Base-by-base conservation (phyloP, 805 yeast species). In the Spathaspora hagerdaliae region DNA sequence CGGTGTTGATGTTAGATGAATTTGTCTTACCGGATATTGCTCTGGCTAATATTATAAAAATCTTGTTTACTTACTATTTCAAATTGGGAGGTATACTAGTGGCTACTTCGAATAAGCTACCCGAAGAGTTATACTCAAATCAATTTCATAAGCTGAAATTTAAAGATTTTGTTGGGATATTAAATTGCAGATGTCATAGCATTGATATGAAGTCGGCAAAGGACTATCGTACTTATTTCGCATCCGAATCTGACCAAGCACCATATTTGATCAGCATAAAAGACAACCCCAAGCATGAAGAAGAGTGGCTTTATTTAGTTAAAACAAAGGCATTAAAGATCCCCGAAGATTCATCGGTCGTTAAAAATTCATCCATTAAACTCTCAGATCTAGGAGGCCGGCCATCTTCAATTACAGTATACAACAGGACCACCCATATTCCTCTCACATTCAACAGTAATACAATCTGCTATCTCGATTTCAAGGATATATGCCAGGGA, bases 1-100 rank as follows among this genome's bases (percentile, higher is more conserved):
- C 87, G 1, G 67, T 85, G 11, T 60, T 85, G 48, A 69, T 84
- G 60, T 61, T 85, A 36, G 91, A 85, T 58, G 91, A 85, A 59
- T 85, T 85, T 63, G 82, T 83, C 85, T 58, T 85, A 29, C 91
- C 91, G 0, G 91, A 85, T 57, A 72, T 85, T 33, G 87, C 89
- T 0, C 76, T 86, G 19, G 90, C 88, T 1, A 84, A 82, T 54
- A 81, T 85, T 33, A 66, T 85, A 46, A 79, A 81, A 58, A 71
- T 82, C 11, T 61, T 85, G 41, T 82, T 85, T 61, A 80, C 85
- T 0, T 82, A 78, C 58, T 85, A 78, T 63, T 84, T 85, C 68
- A 83, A 80, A 53, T 59, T 85, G 10, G 91, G 91, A 2, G 91
- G 91, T 5, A 87, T 85, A 0, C 61, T 85, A 38, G 83, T 85